Percentiles rank a stretch among this genome's conserved stretches.
Evolutionary conservation across 129 eudicot genomes (phyloP).

Genomic region (Artemisia argyi): DNA sequence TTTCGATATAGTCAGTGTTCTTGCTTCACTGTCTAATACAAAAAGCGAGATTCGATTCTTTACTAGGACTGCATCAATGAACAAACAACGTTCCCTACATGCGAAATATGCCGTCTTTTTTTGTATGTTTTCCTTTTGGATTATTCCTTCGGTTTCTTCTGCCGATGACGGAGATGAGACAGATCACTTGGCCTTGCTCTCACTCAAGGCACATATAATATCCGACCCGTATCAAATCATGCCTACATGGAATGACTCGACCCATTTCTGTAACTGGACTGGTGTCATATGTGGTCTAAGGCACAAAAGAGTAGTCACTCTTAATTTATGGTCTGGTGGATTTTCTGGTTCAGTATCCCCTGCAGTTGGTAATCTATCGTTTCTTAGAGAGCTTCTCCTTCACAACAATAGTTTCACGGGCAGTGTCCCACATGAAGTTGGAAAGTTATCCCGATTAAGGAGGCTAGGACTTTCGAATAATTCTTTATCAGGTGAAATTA

Average conservation of each 20-base stretch:
- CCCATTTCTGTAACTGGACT: slow-evolving; percentile 34
- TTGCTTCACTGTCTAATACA: not conserved
- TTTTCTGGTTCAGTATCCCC: slow-evolving; percentile 38
- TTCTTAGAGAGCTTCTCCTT: slow-evolving; percentile 24
- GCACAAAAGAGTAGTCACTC: slow-evolving; percentile 26
- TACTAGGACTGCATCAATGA: slow-evolving; percentile 8
- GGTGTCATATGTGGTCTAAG: slow-evolving; percentile 23
- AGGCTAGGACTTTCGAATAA: slow-evolving; percentile 22
- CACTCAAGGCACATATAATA: slow-evolving; percentile 27
- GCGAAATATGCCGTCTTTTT: not conserved
- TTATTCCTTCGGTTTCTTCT: slow-evolving; percentile 1
- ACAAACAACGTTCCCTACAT: not conserved
- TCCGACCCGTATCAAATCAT: slow-evolving; percentile 26
- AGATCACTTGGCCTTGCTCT: slow-evolving; percentile 31
- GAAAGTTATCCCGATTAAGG: slow-evolving; percentile 26
- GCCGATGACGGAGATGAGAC: slow-evolving; percentile 18
- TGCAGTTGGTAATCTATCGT: slow-evolving; percentile 35
- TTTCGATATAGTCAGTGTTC: not conserved
- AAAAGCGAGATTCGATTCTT: slow-evolving; percentile 8
- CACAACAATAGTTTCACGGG: slow-evolving; percentile 36
- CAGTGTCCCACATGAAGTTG: slow-evolving; percentile 21
- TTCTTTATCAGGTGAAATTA: slow-evolving; percentile 34
- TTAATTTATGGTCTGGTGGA: slow-evolving; percentile 24
- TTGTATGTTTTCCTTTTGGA: not conserved
- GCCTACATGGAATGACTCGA: slow-evolving; percentile 35